Evolutionary conservation across 257 asterid species (phyloP).

Genomic region (Petrea volubilis): DNA sequence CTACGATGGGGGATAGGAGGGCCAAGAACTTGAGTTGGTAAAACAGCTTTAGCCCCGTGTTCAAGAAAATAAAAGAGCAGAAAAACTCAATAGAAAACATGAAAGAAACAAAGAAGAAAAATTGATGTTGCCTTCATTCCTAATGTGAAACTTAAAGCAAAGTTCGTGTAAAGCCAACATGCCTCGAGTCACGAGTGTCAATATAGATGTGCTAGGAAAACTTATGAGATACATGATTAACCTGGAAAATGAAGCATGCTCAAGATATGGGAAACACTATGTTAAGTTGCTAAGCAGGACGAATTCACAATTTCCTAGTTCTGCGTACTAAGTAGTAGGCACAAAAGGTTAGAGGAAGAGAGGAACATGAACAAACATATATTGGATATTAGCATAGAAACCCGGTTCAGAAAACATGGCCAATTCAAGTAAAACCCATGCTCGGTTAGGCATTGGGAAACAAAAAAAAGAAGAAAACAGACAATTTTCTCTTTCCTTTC

Average conservation of each 20-base stretch:
- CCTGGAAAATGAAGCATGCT: background rate
- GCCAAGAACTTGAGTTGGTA: background rate
- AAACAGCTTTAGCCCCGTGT: constrained; percentile 5
- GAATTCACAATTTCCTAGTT: background rate
- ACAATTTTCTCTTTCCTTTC: constrained; percentile 5
- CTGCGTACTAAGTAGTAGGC: background rate
- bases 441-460: background rate
- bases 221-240: background rate
- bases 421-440: background rate
- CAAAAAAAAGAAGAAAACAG: background rate
- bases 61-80: background rate
- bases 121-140: background rate
- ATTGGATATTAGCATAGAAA: background rate
- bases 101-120: background rate
- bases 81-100: background rate
- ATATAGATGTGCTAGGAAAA: background rate
- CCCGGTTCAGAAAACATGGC: background rate
- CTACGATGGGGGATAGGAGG: background rate
- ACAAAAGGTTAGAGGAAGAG: background rate
- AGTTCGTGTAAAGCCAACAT: background rate
- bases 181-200: too few relatives aligned
- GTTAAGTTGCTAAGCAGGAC: background rate
- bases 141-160: constrained; percentile 5
- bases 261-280: background rate
- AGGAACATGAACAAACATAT: background rate